phyloP scores from a whole-genome alignment of 2,329 filamentous ascomycete species.

The Domatiomyces catenatus region DNA sequence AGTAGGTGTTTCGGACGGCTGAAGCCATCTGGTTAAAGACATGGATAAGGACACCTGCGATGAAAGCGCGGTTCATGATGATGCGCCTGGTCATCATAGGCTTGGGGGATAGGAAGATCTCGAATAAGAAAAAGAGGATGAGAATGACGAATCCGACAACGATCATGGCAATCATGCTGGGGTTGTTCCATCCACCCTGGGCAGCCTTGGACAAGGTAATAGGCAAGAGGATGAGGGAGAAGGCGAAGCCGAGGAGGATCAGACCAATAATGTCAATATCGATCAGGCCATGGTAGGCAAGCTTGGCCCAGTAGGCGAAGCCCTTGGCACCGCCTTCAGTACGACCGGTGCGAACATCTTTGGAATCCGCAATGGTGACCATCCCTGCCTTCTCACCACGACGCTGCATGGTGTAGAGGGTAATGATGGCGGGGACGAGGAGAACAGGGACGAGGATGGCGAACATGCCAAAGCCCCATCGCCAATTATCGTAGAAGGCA shows the following conservation, averaged over 20 bases:
- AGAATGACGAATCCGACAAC: slow-evolving; percentile 1
- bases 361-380: slow-evolving; percentile 4
- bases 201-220: slow-evolving; percentile 11
- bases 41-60: slow-evolving; percentile 18
- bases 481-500: slow-evolving; percentile 32
- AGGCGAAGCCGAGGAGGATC: slow-evolving; percentile 19
- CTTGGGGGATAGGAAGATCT: slow-evolving; percentile 41
- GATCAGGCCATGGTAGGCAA: slow-evolving; percentile 17
- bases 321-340: not conserved
- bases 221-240: slow-evolving; percentile 2
- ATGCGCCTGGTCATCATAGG: slow-evolving; percentile 27
- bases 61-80: slow-evolving; percentile 15
- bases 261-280: slow-evolving; percentile 33
- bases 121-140: slow-evolving; percentile 27
- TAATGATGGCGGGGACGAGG: slow-evolving; percentile 34
- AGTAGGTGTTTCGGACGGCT: slow-evolving; percentile 19
- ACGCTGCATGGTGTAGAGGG: slow-evolving; percentile 17
- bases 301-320: slow-evolving; percentile 1
- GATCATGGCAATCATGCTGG: slow-evolving; percentile 3
- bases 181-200: not conserved
- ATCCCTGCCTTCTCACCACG: slow-evolving; percentile 7
- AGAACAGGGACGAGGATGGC: slow-evolving; percentile 47
- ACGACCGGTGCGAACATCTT: not conserved
- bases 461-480: slow-evolving; percentile 54
- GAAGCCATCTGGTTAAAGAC: slow-evolving; percentile 18